Evolutionary conservation across 2,329 filamentous ascomycete species (phyloP).

Genomic region (Chrysoporthe austroafricana): DNA sequence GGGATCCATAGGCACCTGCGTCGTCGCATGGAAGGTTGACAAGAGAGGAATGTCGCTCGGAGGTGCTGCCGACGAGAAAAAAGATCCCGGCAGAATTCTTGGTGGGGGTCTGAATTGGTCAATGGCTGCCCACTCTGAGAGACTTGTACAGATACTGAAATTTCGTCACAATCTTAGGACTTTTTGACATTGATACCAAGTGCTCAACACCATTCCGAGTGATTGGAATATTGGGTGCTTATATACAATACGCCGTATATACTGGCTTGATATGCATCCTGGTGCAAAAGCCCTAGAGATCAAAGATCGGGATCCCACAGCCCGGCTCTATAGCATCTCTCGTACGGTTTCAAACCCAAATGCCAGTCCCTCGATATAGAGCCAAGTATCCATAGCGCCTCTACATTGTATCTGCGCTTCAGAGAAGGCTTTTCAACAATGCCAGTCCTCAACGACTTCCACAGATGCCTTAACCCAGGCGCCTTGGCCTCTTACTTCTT

Average conservation of each 20-base stretch:
- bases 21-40: constrained; percentile 17
- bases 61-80: constrained; percentile 6
- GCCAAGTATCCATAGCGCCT: background rate
- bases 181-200: background rate
- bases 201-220: background rate
- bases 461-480: constrained; percentile 61
- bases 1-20: constrained; percentile 31
- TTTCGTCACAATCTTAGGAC: background rate
- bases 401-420: background rate
- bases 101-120: constrained; percentile 25
- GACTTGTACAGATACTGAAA: background rate
- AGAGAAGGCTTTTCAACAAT: background rate
- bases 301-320: background rate
- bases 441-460: background rate
- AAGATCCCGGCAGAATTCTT: constrained; percentile 19
- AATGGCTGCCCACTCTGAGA: background rate
- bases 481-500: constrained; percentile 80
- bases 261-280: background rate
- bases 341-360: background rate
- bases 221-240: background rate
- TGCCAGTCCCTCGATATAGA: background rate
- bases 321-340: background rate
- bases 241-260: background rate
- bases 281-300: background rate
- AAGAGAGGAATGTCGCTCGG: constrained; percentile 1